Evolutionary conservation across 2,329 filamentous ascomycete genomes (phyloP).

Genomic region (Incumbomyces delicatus): DNA sequence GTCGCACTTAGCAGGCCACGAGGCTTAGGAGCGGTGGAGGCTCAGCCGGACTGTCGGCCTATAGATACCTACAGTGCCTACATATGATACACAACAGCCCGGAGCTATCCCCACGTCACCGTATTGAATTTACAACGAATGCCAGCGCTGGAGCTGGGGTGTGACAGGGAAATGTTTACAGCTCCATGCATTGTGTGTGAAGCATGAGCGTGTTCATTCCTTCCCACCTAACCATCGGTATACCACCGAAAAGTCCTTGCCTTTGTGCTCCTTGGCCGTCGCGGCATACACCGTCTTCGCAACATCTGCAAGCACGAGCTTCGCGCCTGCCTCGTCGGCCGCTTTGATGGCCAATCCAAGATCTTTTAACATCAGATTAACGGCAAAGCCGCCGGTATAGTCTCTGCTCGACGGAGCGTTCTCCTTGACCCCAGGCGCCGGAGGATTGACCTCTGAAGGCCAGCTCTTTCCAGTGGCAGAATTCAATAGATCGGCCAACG

Average conservation of each 20-base stretch:
- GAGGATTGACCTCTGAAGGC: conserved; percentile 94
- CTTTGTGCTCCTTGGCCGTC: conserved; percentile 54
- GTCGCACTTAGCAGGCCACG: too few relatives aligned
- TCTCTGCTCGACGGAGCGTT: conserved; percentile 65
- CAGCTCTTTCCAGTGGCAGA: conserved; percentile 90
- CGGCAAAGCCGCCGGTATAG: conserved; percentile 68
- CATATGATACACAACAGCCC: too few relatives aligned
- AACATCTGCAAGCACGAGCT: conserved; percentile 53
- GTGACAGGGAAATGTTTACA: too few relatives aligned
- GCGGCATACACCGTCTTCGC: conserved; percentile 59
- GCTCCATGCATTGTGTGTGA: too few relatives aligned
- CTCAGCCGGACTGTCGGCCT: too few relatives aligned
- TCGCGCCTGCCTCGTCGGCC: conserved; percentile 56
- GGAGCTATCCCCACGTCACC: too few relatives aligned
- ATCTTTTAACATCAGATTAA: conserved; percentile 73
- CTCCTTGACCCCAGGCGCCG: conserved; percentile 73
- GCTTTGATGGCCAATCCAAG: conserved; percentile 63
- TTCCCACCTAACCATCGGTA: conserved; percentile 39
- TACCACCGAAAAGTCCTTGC: conserved; percentile 72
- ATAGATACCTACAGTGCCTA: too few relatives aligned
- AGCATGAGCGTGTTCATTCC: conserved; percentile 8
- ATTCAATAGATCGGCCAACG: conserved; percentile 79
- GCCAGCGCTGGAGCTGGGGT: too few relatives aligned
- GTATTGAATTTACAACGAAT: not conserved
- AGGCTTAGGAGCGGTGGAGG: too few relatives aligned